Evolutionary conservation across 805 yeast species (phyloP), one percentile per base, ranked within the genome.

Genomic region (Kregervanrija fluxuum): DNA sequence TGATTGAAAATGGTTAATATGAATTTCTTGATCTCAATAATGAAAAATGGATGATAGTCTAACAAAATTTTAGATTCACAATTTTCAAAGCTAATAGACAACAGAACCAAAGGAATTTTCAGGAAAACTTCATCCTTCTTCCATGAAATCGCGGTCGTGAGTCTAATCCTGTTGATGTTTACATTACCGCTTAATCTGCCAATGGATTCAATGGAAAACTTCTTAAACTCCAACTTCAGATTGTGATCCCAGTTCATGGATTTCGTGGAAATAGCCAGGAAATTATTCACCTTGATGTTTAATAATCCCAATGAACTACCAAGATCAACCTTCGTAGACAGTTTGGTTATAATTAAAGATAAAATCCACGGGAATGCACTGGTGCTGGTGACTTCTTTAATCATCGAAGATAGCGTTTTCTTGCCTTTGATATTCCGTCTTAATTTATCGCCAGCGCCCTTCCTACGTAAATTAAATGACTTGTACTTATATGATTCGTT

Each of bases 181-280:
- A 90, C 50, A 3, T 63, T 59, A 0, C 96, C 96, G 35, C 93
- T 85, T 11, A 93, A 66, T 48, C 99, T 74, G 5, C 99, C 99
- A 39, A 71, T 75, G 0, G 90, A 80, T 0, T 61, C 57, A 14
- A 89, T 62, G 2, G 56, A 48, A 11, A 85, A 53, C 1, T 63
- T 59, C 46, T 80, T 76, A 10, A 86, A 54, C 1, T 87, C 87
- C 3, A 81, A 45, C 17, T 79, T 71, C 49, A 90, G 61, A 46
- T 77, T 77, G 52, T 88, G 96, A 41, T 82, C 81, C 80, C 87
- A 80, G 42, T 75, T 74, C 2, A 78, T 67, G 3, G 77, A 69
- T 54, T 86, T 88, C 46, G 79, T 74, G 0, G 90, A 76, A 0
- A 81, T 70, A 0, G 79, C 70, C 91, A 95, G 87, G 5, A 80